Base-by-base conservation (phyloP, 805 yeast genomes). In the Scheffersomyces amazonensis region DNA sequence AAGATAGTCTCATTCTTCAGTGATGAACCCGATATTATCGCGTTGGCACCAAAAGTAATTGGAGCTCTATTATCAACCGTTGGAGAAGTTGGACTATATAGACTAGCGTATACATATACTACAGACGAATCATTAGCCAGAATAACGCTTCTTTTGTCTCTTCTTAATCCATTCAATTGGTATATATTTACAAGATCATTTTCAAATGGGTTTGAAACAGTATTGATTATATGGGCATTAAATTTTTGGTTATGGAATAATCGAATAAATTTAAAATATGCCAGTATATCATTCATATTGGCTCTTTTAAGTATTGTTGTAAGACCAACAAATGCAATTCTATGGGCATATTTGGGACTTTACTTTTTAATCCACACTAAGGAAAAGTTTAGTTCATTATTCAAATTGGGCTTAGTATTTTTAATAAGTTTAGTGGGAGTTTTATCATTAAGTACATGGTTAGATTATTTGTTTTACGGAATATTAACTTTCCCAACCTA, bases 141-240 rank as follows among this genome's bases (percentile, higher is more conserved):
- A 19, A 43, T 64, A 31, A 67, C 80, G 0, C 56, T 84, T 17
- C 28, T 64, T 1, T 49, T 81, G 18, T 78, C 88, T 19, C 46
- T 87, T 2, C 49, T 68, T 1, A 83, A 87, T 32, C 80, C 85
- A 3, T 91, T 88, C 72, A 88, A 89, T 56, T 87, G 91, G 83
- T 87, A 75, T 60, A 71, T 82, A 30, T 69, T 79, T 28, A 82
- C 96, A 1, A 72, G 99, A 45, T 80, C 96, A 1, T 93, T 93
- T 54, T 79, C 95, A 36, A 93, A 91, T 53, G 78, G 85, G 15
- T 66, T 89, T 35, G 99, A 93, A 58, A 74, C 83, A 74, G 69
- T 75, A 1, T 54, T 89, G 37, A 85, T 93, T 0, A 68, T 81
- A 0, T 60, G 77, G 7, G 89, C 89, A 0, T 63, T 91, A 34